Percentiles rank a stretch among this genome's conserved stretches.
Evolutionary conservation across 208 protist species (phyloP).

Genomic region (Trypanosoma vivax): DNA sequence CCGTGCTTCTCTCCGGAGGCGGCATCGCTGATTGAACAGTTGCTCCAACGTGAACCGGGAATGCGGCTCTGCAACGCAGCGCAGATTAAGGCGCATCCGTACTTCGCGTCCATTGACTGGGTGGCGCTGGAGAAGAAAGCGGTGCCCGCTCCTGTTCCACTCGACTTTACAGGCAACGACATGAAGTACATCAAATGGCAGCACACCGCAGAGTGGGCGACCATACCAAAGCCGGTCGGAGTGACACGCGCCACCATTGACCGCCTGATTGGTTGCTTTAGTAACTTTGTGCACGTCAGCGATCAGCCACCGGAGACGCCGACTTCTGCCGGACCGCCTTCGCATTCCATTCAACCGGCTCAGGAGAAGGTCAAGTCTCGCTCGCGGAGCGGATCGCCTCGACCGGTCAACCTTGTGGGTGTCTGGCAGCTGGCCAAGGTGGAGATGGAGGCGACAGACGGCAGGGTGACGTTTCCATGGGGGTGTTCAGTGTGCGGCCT

Average conservation of each 20-base stretch:
- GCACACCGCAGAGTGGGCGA: slow-evolving; percentile 76
- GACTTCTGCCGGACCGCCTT: background rate
- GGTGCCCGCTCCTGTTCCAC: slow-evolving; percentile 42
- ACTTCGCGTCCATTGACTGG: slow-evolving; percentile 71
- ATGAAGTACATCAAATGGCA: slow-evolving; percentile 72
- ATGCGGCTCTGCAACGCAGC: slow-evolving; percentile 31
- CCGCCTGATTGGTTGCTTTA: slow-evolving; percentile 48
- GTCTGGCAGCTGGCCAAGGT: slow-evolving; percentile 58
- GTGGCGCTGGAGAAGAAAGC: slow-evolving; percentile 32
- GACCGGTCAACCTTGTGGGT: slow-evolving; percentile 30
- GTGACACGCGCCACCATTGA: slow-evolving; percentile 50
- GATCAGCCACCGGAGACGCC: slow-evolving; percentile 2
- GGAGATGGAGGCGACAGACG: slow-evolving; percentile 52
- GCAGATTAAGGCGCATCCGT: slow-evolving; percentile 56
- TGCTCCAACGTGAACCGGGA: slow-evolving; percentile 47
- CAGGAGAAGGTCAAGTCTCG: background rate
- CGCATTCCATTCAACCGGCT: background rate
- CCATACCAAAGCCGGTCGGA: slow-evolving; percentile 25
- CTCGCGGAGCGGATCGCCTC: background rate
- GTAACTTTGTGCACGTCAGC: slow-evolving; percentile 43
- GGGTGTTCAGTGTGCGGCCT: slow-evolving; percentile 60
- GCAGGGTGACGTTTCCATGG: slow-evolving; percentile 77
- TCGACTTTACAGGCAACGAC: slow-evolving; percentile 37
- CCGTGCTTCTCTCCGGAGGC: slow-evolving; percentile 50
- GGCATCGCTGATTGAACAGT: slow-evolving; percentile 39